These are phyloP conservation scores for Colletotrichum costaricense DNA, from an alignment of 2,329 filamentous ascomycete genomes.

Conservation along the genomic window DNA sequence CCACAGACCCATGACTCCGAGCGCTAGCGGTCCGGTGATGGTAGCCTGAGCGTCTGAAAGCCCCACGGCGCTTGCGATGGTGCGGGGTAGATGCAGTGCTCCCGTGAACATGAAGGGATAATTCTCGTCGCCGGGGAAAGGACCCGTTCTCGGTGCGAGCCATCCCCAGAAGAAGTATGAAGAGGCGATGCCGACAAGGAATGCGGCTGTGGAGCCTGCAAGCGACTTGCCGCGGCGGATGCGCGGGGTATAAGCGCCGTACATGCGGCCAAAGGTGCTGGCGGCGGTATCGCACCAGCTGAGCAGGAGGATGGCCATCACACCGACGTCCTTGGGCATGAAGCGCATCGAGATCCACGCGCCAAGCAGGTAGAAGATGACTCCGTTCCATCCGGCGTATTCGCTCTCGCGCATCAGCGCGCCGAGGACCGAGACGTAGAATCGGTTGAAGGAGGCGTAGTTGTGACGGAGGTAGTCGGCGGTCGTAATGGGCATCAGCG, in stretches of 20 bases:
- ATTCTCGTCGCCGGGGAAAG: slow-evolving; percentile 75
- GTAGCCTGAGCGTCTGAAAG: slow-evolving; percentile 68
- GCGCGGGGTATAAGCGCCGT: slow-evolving; percentile 87
- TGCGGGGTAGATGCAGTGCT: slow-evolving; percentile 74
- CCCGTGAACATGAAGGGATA: slow-evolving; percentile 87
- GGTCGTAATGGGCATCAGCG: slow-evolving; percentile 84
- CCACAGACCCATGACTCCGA: slow-evolving; percentile 84
- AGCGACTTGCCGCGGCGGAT: slow-evolving; percentile 91
- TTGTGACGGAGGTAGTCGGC: slow-evolving; percentile 87
- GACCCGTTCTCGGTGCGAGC: slow-evolving; percentile 76
- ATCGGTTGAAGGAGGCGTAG: slow-evolving; percentile 81
- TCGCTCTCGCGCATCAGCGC: slow-evolving; percentile 98
- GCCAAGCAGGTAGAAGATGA: slow-evolving; percentile 95
- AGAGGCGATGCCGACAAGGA: slow-evolving; percentile 83
- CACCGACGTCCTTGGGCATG: slow-evolving; percentile 92
- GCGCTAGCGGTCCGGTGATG: slow-evolving; percentile 77
- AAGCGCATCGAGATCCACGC: slow-evolving; percentile 87
- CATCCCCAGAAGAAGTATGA: slow-evolving; percentile 91
- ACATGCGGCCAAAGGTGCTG: slow-evolving; percentile 91
- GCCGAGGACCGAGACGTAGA: slow-evolving; percentile 87
- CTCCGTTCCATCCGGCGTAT: slow-evolving; percentile 93
- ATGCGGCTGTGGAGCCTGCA: slow-evolving; percentile 88
- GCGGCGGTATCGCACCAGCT: slow-evolving; percentile 99
- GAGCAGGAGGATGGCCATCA: slow-evolving; percentile 88
- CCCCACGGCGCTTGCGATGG: slow-evolving; percentile 69